These are phyloP conservation scores for Raphidocelis subcapitata DNA, from an alignment of 139 green algal genomes.

Conservation along the genomic window DNA sequence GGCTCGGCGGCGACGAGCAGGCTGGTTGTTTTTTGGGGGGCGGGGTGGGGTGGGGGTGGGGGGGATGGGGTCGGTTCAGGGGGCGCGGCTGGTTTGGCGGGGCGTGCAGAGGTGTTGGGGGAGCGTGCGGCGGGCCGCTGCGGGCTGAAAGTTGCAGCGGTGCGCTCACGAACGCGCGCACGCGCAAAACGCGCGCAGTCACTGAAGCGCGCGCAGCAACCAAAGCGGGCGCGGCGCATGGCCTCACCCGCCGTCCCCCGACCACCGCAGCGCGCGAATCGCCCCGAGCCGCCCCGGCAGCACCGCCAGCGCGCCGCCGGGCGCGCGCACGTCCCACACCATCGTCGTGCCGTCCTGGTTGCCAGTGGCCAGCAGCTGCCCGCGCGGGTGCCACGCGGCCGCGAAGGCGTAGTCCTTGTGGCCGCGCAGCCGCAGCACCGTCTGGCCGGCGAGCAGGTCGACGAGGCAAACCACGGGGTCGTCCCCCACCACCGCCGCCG, in stretches of 20 bases:
- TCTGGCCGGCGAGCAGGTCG: conserved; percentile 35
- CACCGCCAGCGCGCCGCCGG: conserved; percentile 30
- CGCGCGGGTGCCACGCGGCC: conserved; percentile 85
- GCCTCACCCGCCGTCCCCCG: conserved; percentile 51
- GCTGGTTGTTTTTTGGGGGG: too few species aligned
- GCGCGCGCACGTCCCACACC: conserved; percentile 76
- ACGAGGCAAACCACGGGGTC: conserved; percentile 52
- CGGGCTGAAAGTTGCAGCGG: too few species aligned
- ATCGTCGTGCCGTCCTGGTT: conserved; percentile 88
- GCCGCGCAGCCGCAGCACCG: conserved; percentile 38
- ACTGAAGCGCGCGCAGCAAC: too few species aligned
- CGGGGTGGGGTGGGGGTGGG: too few species aligned
- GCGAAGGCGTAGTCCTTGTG: conserved; percentile 95
- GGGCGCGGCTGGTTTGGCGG: too few species aligned
- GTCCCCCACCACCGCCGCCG: conserved; percentile 78
- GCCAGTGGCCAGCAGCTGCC: conserved; percentile 83
- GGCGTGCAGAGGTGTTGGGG: too few species aligned
- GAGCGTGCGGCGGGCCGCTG: too few species aligned
- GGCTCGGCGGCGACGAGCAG: conserved; percentile 86
- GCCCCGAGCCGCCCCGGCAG: conserved; percentile 77
- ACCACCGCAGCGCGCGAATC: conserved; percentile 75
- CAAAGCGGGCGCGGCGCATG: too few species aligned
- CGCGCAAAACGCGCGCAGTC: too few species aligned
- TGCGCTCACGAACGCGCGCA: too few species aligned
- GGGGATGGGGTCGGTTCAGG: too few species aligned